Evolutionary conservation across 2,329 filamentous ascomycete species (phyloP).

Genomic region (Colletotrichum viniferum): DNA sequence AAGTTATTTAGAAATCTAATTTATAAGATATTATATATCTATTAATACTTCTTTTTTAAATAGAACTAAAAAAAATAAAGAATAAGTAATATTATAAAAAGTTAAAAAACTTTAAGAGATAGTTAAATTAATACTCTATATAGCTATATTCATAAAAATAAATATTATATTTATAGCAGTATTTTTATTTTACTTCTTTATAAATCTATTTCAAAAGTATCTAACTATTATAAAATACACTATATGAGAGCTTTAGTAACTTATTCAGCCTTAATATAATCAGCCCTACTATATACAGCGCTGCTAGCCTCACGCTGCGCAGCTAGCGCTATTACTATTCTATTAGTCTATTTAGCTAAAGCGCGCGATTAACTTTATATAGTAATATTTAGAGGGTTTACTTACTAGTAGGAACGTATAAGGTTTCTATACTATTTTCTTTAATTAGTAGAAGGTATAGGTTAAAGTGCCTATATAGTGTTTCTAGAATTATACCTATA

Average conservation of each 20-base stretch:
- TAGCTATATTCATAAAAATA: too few relatives aligned
- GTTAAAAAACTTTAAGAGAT: not conserved
- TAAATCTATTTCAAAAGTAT: not conserved
- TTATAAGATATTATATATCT: not conserved
- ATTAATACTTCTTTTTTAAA: not conserved
- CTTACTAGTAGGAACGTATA: too few relatives aligned
- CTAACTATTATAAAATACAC: not conserved
- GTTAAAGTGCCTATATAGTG: too few relatives aligned
- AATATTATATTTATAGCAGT: too few relatives aligned
- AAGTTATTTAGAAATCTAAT: not conserved
- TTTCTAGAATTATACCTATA: too few relatives aligned
- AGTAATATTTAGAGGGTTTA: too few relatives aligned
- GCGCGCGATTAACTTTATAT: too few relatives aligned
- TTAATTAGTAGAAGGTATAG: too few relatives aligned
- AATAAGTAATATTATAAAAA: too few relatives aligned
- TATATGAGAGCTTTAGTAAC: not conserved
- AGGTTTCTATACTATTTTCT: too few relatives aligned
- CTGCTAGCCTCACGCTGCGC: too few relatives aligned
- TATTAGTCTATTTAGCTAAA: not conserved
- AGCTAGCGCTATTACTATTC: not conserved
- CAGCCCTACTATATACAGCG: too few relatives aligned
- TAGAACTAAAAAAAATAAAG: not conserved
- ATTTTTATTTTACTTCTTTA: not conserved
- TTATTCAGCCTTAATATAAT: not conserved
- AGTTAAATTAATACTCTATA: not conserved